Percentiles rank a stretch among this genome's conserved stretches.
These are phyloP conservation scores for Chlorella sp. DNA, from an alignment of 139 green algal genomes.

Conservation along the genomic window DNA sequence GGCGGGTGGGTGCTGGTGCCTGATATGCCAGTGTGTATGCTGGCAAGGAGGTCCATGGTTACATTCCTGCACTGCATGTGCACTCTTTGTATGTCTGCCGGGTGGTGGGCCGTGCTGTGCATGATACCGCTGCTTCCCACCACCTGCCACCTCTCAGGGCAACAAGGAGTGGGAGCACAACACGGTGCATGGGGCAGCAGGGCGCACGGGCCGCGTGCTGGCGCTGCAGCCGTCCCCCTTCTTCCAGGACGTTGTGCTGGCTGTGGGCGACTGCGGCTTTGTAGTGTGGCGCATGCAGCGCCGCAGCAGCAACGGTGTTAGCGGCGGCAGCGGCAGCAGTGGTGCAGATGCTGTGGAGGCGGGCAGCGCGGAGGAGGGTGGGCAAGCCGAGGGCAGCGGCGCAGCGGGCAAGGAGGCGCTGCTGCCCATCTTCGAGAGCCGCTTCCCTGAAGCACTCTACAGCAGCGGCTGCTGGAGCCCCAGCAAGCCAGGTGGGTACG, in stretches of 20 bases:
- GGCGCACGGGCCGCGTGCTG: constrained; percentile 67
- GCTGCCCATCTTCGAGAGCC: constrained; percentile 68
- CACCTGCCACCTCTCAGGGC: not conserved
- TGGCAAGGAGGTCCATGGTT: no score
- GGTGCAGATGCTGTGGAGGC: no score
- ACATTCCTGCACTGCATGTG: no score
- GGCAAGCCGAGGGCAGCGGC: not conserved
- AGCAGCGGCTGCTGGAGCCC: constrained; percentile 86
- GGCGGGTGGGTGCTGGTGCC: no score
- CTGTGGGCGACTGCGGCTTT: constrained; percentile 81
- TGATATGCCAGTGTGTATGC: no score
- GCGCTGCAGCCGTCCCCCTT: constrained; percentile 80
- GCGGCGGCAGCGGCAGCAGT: not conserved
- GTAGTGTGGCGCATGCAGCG: constrained; percentile 65
- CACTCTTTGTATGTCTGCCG: no score
- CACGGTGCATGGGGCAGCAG: constrained; percentile 38
- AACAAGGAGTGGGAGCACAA: not conserved
- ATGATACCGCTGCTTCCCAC: not conserved
- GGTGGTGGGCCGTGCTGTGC: no score
- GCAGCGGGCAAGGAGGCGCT: not conserved
- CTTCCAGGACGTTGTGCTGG: constrained; percentile 81
- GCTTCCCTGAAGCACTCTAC: constrained; percentile 65
- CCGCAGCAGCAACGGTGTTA: not conserved
- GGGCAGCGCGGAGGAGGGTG: not conserved
- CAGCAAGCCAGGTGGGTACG: constrained; percentile 61